Evolutionary conservation across 441 rosid species (phyloP), one percentile per base, ranked within the genome.

Genomic region (Brassica balearica): DNA sequence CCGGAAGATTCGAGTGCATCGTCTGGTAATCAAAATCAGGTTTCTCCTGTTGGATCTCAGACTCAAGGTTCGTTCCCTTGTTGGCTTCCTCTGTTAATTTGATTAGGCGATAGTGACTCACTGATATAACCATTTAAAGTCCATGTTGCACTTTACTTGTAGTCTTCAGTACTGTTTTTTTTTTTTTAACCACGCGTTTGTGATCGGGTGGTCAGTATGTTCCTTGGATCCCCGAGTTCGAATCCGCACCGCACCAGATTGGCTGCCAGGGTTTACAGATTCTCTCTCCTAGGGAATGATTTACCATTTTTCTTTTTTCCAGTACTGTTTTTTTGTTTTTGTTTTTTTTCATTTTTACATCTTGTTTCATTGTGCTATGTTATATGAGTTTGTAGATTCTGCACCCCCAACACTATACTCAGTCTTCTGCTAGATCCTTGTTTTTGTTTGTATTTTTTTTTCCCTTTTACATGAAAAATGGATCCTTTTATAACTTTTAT

Each of bases 1-100:
- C 87, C 89, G 20, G 90, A 83, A 69, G 95, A 82, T 72, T 72
- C 80, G 64, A 66, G 85, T 81, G 70, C 84, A 3, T 66, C 72
- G 32, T 68, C 79, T 59, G 83, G 77, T 46, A 84, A 68, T 71
- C 87, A 75, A 67, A 73, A 43, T 2, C 76, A 36, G 25, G 73
- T 77, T 61, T 68, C 73, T 55, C 82, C 76, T 62, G n/a, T 48
- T 5, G 85, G 82, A 77, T 80, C 90, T 55, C 81, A 77, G 69
- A 58, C 75, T 77, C 73, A 80, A 74, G 90, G 93, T 88, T 74
- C 14, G 65, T 74, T 48, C 38, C 15, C 9, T 51, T 14, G 25
- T 56, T 58, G 62, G 2, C n/a, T 58, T 58, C 62, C 64, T 22
- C 14, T 59, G 63, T 58, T 58, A 20, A 8, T 32, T 34, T 34